A percentile compares a stretch with the other conserved stretches of the same genome.
These are phyloP conservation scores for Gonapodya sp. DNA, from an alignment of 192 early-diverging fungal species.

Conservation along the genomic window DNA sequence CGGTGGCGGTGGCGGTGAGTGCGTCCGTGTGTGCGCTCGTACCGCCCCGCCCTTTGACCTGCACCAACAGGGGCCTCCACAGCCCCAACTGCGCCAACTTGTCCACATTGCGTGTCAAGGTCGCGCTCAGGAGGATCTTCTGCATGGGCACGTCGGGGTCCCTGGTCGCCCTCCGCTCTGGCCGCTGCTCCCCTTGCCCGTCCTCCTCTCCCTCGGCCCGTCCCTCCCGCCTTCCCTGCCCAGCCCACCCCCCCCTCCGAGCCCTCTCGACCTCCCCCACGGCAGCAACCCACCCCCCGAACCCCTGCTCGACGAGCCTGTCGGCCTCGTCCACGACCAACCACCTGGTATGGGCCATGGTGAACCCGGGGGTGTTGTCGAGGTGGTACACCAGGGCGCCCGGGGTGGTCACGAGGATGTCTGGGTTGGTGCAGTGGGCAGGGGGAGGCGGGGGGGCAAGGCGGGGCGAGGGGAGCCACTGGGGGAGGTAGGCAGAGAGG, in stretches of 20 bases:
- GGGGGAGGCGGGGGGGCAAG: not conserved
- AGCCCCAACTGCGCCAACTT: constrained; percentile 81
- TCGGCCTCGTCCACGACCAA: constrained; percentile 96
- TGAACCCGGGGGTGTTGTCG: constrained; percentile 71
- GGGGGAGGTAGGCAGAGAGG: not conserved
- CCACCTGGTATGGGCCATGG: constrained; percentile 83
- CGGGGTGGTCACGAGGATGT: constrained; percentile 91
- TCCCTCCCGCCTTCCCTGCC: not conserved
- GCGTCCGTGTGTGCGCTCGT: constrained; percentile 21
- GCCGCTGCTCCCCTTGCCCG: not conserved
- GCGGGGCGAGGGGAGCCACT: not conserved
- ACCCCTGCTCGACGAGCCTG: constrained; percentile 80
- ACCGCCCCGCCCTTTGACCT: constrained; percentile 29
- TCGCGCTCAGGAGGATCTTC: constrained; percentile 94
- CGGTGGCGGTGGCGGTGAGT: constrained; percentile 29
- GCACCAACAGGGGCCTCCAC: constrained; percentile 71
- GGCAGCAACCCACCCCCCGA: constrained; percentile 74
- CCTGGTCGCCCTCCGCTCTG: not conserved
- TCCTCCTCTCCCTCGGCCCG: not conserved
- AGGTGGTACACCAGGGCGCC: constrained; percentile 89
- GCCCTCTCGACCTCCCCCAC: not conserved
- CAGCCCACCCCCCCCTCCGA: not conserved
- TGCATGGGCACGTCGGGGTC: constrained; percentile 40
- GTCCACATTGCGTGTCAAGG: constrained; percentile 84
- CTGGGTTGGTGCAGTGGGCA: constrained; percentile 45